Conservation (phyloP, 163 green algal species). For the Volvox carteri region DNA sequence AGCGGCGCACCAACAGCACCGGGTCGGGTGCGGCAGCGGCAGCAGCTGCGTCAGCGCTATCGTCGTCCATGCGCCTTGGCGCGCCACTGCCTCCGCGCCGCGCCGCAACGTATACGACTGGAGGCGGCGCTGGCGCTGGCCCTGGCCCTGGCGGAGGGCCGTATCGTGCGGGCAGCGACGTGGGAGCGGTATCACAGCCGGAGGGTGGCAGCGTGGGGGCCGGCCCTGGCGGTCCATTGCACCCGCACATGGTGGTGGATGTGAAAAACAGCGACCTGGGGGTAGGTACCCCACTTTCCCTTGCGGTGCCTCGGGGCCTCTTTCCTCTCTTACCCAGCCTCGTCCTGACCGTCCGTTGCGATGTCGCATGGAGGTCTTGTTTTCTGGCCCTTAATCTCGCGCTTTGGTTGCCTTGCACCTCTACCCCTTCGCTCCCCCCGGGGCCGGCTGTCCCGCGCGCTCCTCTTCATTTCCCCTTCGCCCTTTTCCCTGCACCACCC, state of each 20-base stretch:
- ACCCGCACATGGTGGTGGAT: conserved; percentile 24
- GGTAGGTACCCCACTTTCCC: too few species aligned
- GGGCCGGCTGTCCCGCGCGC: too few species aligned
- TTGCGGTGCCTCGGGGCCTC: too few species aligned
- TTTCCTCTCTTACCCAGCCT: too few species aligned
- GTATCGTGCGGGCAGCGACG: background rate
- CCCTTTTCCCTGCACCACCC: too few species aligned
- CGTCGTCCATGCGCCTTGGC: background rate
- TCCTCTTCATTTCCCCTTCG: too few species aligned
- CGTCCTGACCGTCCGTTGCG: too few species aligned
- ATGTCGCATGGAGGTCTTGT: too few species aligned
- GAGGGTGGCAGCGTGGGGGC: background rate
- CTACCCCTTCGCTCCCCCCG: too few species aligned
- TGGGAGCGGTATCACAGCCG: background rate
- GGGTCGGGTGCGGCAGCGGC: background rate
- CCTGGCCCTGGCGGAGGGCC: background rate
- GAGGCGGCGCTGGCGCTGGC: background rate
- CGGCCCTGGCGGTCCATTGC: background rate
- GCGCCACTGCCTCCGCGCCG: background rate
- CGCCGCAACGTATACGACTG: background rate
- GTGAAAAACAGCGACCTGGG: conserved; percentile 43
- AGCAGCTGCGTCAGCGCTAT: background rate
- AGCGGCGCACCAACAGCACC: background rate
- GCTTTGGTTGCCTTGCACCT: too few species aligned
- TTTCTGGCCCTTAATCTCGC: too few species aligned